Conservation (phyloP, 176 grass and related monocot genomes). For the Eragrostis nindensis region DNA sequence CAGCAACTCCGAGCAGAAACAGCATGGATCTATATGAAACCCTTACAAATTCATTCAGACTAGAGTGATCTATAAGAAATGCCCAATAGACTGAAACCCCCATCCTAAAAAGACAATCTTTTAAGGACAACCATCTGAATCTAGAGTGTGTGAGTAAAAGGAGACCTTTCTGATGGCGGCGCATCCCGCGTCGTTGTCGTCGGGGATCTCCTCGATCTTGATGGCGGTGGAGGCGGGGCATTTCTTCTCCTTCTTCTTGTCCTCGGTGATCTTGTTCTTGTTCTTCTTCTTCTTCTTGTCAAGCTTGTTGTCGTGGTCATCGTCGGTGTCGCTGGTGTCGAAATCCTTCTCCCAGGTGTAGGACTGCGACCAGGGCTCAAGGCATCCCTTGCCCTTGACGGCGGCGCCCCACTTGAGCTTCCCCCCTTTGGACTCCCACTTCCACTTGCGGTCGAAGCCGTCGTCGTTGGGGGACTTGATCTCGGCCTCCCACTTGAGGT, state of each 20-base stretch:
- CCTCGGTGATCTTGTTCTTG: not conserved
- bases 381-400: conserved; percentile 75
- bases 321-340: conserved; percentile 15
- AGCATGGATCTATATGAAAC: not conserved
- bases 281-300: conserved; percentile 40
- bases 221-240: conserved; percentile 34
- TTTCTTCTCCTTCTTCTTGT: conserved; percentile 37
- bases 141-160: not conserved
- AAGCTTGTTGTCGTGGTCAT: not conserved
- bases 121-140: not conserved
- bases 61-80: too few relatives aligned
- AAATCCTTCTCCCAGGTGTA: conserved; percentile 67
- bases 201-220: conserved; percentile 64
- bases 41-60: too few relatives aligned
- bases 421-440: conserved; percentile 60
- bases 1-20: not conserved
- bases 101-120: not conserved
- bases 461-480: conserved; percentile 57
- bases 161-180: conserved; percentile 69
- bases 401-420: conserved; percentile 70
- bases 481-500: conserved; percentile 66
- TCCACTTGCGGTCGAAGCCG: conserved; percentile 87
- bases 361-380: conserved; percentile 56
- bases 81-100: not conserved
- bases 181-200: conserved; percentile 46